Base-by-base conservation (phyloP, 75 land plant species). In the Adiantum capillusveneris region DNA sequence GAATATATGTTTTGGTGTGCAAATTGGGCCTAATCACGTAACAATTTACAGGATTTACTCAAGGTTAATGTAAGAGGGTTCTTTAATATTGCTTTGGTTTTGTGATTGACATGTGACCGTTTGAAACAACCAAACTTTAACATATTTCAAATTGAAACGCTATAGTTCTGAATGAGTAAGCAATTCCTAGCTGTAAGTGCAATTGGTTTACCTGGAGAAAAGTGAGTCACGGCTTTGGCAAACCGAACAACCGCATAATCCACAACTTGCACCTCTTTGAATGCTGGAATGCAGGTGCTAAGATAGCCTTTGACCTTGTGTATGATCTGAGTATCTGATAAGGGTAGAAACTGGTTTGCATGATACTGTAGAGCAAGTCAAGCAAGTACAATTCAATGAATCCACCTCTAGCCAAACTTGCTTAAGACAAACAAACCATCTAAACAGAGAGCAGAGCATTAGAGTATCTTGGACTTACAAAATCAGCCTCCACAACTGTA, bases 171-270 rank as follows among this genome's bases (percentile, higher is more conserved):
- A n/a, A n/a, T n/a, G n/a, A n/a, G n/a, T n/a, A n/a, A n/a, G n/a
- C n/a, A n/a, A n/a, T n/a, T n/a, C n/a, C n/a, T n/a, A n/a, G n/a
- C n/a, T n/a, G n/a, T n/a, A n/a, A n/a, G n/a, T 7, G 17, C 24
- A 58, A 22, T 43, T 34, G 39, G 48, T 45, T 28, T 80, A 80
- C 95, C 95, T 63, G 95, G 95, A 57, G 69, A 89, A 62, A 80
- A 89, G 44, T 86, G 95, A 41, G 91, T 80, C 26, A 84, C 79
- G 49, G 82, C 77, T 60, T 89, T 78, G 13, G 82, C 75, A 72
- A 57, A 83, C 50, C 81, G 74, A 50, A 64, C 58, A 27, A 89
- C 84, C 29, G 65, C 81, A 49, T 89, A 71, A 20, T 81, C 80
- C 34, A 78, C 34, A 37, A 86, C 82, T 18, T 56, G 62, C 0